phyloP scores from a whole-genome alignment of 2,329 filamentous ascomycete genomes.

The Macrophomina tecta region DNA sequence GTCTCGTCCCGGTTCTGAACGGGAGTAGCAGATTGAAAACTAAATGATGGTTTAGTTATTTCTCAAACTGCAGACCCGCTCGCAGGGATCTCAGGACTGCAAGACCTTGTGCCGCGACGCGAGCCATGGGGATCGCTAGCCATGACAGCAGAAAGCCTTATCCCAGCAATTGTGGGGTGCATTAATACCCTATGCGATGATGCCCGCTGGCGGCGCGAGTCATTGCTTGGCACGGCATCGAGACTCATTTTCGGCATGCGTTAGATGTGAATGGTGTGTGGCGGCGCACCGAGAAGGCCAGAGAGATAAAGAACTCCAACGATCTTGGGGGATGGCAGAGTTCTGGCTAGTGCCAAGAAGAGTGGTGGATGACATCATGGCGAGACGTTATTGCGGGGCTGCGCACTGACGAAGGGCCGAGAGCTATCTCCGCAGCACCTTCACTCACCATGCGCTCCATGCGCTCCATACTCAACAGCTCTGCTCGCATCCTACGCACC shows the following conservation, averaged over 20 bases:
- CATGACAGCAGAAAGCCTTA: background rate
- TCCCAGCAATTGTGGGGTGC: background rate
- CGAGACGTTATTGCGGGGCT: conserved; percentile 15
- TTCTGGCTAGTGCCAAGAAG: background rate
- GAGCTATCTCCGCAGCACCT: background rate
- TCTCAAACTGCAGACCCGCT: too few species aligned
- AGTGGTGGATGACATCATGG: conserved; percentile 17
- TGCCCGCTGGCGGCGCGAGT: background rate
- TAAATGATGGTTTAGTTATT: too few species aligned
- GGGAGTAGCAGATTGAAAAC: too few species aligned
- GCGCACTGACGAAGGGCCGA: background rate
- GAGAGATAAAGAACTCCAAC: background rate
- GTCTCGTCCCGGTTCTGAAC: too few species aligned
- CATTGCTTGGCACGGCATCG: background rate
- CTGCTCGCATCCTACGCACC: conserved; percentile 19
- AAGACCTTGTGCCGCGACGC: background rate
- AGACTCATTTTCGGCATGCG: background rate
- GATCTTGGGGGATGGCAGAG: background rate
- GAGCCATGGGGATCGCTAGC: background rate
- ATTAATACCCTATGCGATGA: background rate
- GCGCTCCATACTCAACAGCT: conserved; percentile 1
- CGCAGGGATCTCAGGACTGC: too few species aligned
- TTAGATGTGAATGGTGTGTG: background rate
- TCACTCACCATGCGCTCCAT: conserved; percentile 19
- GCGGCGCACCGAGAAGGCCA: background rate